Evolutionary conservation across 805 yeast genomes (phyloP).

Genomic region (Monosporozyma aerobia): DNA sequence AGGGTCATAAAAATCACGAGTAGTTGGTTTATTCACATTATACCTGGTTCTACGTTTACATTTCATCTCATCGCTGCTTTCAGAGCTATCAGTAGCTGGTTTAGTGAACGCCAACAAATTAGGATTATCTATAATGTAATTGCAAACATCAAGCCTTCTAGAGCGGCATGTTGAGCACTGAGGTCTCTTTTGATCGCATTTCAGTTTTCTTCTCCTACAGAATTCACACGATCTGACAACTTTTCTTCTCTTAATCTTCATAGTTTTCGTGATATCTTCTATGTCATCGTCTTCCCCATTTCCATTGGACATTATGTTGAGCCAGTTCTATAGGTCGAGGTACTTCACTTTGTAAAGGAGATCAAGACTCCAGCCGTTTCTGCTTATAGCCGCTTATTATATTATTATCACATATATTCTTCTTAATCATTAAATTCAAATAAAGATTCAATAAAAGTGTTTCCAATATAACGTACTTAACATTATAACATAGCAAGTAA

Average conservation of each 20-base stretch:
- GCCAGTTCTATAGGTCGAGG: neutral
- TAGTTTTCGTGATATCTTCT: neutral
- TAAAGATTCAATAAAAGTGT: neutral
- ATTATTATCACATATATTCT: no score
- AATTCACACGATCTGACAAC: slow-evolving; percentile 21
- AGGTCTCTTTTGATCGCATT: slow-evolving; percentile 23
- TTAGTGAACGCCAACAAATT: neutral
- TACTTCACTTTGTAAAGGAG: neutral
- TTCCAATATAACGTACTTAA: no score
- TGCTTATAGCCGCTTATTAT: neutral
- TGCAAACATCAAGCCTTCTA: slow-evolving; percentile 3
- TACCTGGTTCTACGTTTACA: neutral
- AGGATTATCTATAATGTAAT: neutral
- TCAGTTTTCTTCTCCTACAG: slow-evolving; percentile 22
- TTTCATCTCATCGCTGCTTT: neutral
- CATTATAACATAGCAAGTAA: neutral
- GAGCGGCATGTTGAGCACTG: slow-evolving; percentile 20
- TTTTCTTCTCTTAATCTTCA: slow-evolving; percentile 12
- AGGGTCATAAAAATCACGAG: neutral
- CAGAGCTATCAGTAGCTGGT: neutral
- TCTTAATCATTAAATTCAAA: neutral
- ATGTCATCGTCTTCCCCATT: neutral
- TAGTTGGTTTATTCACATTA: neutral
- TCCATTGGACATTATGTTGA: neutral
- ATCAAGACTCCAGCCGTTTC: neutral